phyloP scores from a whole-genome alignment of 2,329 filamentous ascomycete genomes.

The Knufia petricola region DNA sequence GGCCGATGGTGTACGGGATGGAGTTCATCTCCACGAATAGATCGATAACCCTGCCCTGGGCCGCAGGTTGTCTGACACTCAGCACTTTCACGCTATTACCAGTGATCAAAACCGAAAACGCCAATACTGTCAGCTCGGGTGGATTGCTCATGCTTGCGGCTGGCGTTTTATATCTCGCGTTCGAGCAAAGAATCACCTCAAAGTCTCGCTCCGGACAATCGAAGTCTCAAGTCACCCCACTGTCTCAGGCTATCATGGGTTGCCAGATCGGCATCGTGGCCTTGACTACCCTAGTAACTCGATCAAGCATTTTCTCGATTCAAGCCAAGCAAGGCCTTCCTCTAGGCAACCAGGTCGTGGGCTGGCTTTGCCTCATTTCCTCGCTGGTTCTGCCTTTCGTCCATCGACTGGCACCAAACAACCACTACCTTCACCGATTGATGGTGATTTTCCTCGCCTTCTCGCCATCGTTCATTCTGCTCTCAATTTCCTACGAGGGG shows the following conservation, averaged over 20 bases:
- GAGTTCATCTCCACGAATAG: slow-evolving; percentile 61
- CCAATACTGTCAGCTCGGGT: slow-evolving; percentile 65
- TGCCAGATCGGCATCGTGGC: slow-evolving; percentile 58
- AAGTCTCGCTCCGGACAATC: slow-evolving; percentile 28
- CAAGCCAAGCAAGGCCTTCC: slow-evolving; percentile 79
- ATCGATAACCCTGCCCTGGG: slow-evolving; percentile 61
- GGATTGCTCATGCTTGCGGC: slow-evolving; percentile 67
- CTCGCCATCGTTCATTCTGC: slow-evolving; percentile 84
- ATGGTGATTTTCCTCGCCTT: slow-evolving; percentile 86
- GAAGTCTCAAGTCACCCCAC: slow-evolving; percentile 18
- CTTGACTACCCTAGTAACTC: slow-evolving; percentile 75
- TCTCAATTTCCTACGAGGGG: slow-evolving; percentile 95
- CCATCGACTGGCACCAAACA: slow-evolving; percentile 71
- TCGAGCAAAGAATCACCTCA: slow-evolving; percentile 56
- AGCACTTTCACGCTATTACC: slow-evolving; percentile 82
- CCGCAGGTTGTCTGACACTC: slow-evolving; percentile 68
- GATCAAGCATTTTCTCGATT: slow-evolving; percentile 72
- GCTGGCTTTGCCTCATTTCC: slow-evolving; percentile 69
- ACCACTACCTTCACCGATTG: slow-evolving; percentile 81
- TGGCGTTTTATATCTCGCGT: slow-evolving; percentile 67
- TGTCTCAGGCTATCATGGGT: slow-evolving; percentile 38
- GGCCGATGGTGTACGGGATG: slow-evolving; percentile 66
- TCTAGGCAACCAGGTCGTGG: slow-evolving; percentile 75
- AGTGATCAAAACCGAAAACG: slow-evolving; percentile 72
- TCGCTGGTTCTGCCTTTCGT: slow-evolving; percentile 72